Conservation (phyloP, 805 yeast genomes). For the Candida fluviatilis region DNA sequence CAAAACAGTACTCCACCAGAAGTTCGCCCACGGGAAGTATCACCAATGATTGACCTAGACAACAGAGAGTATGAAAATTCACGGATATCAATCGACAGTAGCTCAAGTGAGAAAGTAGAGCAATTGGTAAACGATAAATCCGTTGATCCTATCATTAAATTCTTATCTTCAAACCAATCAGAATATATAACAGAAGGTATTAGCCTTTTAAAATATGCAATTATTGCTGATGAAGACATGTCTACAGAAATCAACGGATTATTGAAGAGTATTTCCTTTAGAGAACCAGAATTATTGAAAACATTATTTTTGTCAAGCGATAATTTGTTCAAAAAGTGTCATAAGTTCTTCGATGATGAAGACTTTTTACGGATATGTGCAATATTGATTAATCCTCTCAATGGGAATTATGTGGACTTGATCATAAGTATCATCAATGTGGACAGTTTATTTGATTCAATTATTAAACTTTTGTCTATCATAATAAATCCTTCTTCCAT, state of each 20-base stretch:
- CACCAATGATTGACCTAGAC: neutral
- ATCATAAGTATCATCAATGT: conserved; percentile 20
- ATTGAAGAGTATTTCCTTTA: conserved; percentile 24
- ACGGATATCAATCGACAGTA: neutral
- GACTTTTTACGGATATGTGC: conserved; percentile 33
- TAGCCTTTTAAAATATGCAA: conserved; percentile 32
- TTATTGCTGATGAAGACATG: conserved; percentile 32
- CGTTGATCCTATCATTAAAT: conserved; percentile 33
- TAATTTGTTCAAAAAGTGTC: conserved; percentile 19
- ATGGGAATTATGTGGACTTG: conserved; percentile 16
- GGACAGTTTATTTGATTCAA: conserved; percentile 26
- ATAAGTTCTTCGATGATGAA: conserved; percentile 23
- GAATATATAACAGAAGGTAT: conserved; percentile 33
- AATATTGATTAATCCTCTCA: conserved; percentile 19
- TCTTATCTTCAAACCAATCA: conserved; percentile 28
- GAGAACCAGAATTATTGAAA: conserved; percentile 24
- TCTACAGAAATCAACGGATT: conserved; percentile 18
- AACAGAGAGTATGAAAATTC: too few relatives aligned
- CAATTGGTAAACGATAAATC: conserved; percentile 12
- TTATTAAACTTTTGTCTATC: conserved; percentile 22
- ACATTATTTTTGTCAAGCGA: conserved; percentile 29
- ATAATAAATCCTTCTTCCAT: conserved; percentile 29
- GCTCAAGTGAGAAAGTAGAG: neutral
- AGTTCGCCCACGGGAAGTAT: too few relatives aligned
- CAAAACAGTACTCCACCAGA: too few relatives aligned